Percentiles rank a stretch among this genome's conserved stretches.
phyloP scores from a whole-genome alignment of 805 yeast species.

The Scheffersomyces stipitis region DNA sequence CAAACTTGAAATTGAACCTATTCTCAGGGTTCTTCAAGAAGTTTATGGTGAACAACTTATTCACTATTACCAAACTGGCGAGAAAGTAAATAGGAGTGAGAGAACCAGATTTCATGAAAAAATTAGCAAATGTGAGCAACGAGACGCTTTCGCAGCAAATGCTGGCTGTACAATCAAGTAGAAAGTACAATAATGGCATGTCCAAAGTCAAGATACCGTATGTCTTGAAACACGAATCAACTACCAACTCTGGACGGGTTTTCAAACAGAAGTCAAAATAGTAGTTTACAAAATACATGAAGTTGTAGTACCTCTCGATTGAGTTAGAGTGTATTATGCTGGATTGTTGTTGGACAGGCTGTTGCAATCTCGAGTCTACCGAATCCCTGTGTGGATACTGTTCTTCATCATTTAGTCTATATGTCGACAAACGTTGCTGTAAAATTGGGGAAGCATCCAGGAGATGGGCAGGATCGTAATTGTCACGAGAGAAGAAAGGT shows the following conservation, averaged over 20 bases:
- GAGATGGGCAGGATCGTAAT: neutral
- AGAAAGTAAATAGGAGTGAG: constrained; percentile 4
- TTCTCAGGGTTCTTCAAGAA: constrained; percentile 8
- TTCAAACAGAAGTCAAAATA: constrained; percentile 24
- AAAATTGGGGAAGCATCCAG: constrained; percentile 10
- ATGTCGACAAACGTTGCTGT: constrained; percentile 18
- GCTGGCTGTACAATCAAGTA: constrained; percentile 9
- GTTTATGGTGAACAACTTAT: constrained; percentile 22
- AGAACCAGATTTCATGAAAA: neutral
- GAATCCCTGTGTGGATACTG: too few relatives aligned
- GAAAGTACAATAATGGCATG: constrained; percentile 9
- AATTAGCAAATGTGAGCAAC: constrained; percentile 10
- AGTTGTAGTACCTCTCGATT: constrained; percentile 3
- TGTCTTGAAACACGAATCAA: constrained; percentile 25
- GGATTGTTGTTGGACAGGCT: too few relatives aligned
- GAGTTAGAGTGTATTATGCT: neutral
- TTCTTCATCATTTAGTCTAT: too few relatives aligned
- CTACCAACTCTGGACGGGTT: constrained; percentile 14
- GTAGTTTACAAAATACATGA: constrained; percentile 14
- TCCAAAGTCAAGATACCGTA: constrained; percentile 18
- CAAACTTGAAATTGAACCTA: constrained; percentile 3
- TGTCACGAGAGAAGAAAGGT: constrained; percentile 17
- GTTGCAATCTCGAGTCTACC: too few relatives aligned
- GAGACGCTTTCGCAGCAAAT: constrained; percentile 17
- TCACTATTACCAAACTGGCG: constrained; percentile 2